Evolutionary conservation across 768 basidiomycete genomes (phyloP).

Genomic region (Hypsizygus marmoreus): DNA sequence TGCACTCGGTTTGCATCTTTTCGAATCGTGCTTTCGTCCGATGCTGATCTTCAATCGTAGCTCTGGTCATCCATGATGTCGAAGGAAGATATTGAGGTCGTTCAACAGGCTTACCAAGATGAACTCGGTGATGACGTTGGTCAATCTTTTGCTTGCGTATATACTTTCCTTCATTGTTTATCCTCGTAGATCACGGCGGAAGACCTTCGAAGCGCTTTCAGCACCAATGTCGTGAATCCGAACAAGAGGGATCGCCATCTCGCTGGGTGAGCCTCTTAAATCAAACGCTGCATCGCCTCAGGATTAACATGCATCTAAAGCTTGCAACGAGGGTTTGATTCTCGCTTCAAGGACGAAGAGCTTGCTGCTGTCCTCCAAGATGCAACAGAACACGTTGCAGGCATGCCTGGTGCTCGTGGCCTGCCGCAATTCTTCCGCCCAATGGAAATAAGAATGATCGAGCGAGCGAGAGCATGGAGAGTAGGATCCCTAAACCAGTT

Average conservation of each 20-base stretch:
- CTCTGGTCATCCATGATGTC: constrained; percentile 9
- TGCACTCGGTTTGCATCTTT: constrained; percentile 16
- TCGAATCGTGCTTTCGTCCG: too few relatives aligned
- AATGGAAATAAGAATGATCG: constrained; percentile 8
- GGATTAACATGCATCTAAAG: constrained; percentile 6
- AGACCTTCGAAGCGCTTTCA: too few relatives aligned
- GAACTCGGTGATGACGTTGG: not conserved
- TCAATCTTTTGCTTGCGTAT: too few relatives aligned
- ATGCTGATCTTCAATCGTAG: not conserved
- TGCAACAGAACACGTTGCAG: constrained; percentile 19
- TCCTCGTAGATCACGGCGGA: too few relatives aligned
- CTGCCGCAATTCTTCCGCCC: constrained; percentile 5
- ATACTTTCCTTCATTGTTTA: too few relatives aligned
- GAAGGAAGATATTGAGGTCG: constrained; percentile 6
- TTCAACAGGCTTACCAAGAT: not conserved
- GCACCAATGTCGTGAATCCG: constrained; percentile 3
- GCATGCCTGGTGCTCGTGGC: constrained; percentile 5
- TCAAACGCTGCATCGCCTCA: not conserved
- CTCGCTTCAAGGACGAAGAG: constrained; percentile 23
- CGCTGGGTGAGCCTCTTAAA: constrained; percentile 12
- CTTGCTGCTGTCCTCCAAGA: constrained; percentile 20
- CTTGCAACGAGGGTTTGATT: constrained; percentile 13
- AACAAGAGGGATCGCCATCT: constrained; percentile 15
- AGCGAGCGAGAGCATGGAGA: constrained; percentile 16
- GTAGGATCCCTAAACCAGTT: constrained; percentile 22